Conservation (phyloP, 2,329 filamentous ascomycete species). For the Arthrobotrys sphaeroides region DNA sequence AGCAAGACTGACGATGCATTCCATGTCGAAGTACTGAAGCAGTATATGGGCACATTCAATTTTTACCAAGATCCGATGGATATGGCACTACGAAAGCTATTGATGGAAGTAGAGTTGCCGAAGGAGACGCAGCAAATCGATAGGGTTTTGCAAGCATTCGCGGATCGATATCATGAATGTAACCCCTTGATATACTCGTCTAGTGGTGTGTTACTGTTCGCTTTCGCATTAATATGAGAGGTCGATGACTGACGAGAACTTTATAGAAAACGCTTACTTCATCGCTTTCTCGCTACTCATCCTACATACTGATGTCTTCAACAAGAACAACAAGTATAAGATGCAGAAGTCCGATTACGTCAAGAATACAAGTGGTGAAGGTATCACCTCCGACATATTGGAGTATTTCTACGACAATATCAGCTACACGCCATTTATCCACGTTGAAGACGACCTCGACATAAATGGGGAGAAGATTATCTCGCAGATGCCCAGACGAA, state of each 20-base stretch:
- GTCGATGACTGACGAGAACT: slow-evolving; percentile 33
- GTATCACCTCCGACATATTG: slow-evolving; percentile 93
- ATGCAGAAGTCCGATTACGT: slow-evolving; percentile 97
- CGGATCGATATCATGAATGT: slow-evolving; percentile 96
- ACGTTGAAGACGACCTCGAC: slow-evolving; percentile 90
- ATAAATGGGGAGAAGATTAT: slow-evolving; percentile 78
- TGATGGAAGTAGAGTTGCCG: slow-evolving; percentile 95
- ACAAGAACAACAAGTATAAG: slow-evolving; percentile 99
- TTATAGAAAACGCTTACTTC: slow-evolving; percentile 88
- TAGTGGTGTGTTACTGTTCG: slow-evolving; percentile 65
- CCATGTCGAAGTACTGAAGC: slow-evolving; percentile 81
- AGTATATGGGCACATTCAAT: slow-evolving; percentile 92
- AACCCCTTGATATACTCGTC: slow-evolving; percentile 94
- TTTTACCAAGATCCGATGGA: slow-evolving; percentile 98
- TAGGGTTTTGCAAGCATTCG: slow-evolving; percentile 89
- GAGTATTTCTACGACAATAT: slow-evolving; percentile 98
- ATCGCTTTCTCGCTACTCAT: slow-evolving; percentile 97
- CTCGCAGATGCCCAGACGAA: slow-evolving; percentile 73
- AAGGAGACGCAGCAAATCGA: slow-evolving; percentile 99
- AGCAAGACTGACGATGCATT: slow-evolving; percentile 89
- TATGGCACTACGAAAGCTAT: slow-evolving; percentile 90
- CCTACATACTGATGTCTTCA: slow-evolving; percentile 98
- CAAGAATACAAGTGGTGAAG: slow-evolving; percentile 91
- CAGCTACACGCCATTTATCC: slow-evolving; percentile 96
- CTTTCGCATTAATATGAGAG: not conserved